Conservation (phyloP, 2,329 filamentous ascomycete genomes). For the Nigrospora osmanthi region DNA sequence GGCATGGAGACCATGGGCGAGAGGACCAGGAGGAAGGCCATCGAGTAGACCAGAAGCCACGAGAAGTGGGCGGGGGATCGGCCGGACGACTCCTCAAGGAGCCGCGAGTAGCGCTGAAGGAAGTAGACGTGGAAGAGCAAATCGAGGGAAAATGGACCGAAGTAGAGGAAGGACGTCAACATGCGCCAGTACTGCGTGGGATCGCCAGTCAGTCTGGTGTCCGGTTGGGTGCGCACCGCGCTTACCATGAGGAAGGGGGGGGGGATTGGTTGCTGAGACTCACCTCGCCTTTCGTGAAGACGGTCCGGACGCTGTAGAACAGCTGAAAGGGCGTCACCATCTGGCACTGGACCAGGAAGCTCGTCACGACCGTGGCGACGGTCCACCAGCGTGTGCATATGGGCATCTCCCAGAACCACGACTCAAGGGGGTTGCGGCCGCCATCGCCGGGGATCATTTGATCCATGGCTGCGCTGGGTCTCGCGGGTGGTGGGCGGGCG, state of each 20-base stretch:
- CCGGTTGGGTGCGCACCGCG: no score
- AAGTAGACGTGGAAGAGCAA: constrained; percentile 98
- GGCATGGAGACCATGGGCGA: constrained; percentile 86
- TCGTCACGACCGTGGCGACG: constrained; percentile 80
- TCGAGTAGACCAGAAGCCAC: constrained; percentile 86
- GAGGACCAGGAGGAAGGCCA: constrained; percentile 67
- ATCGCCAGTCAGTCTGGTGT: background rate
- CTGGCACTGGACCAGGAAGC: constrained; percentile 85
- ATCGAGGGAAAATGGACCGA: constrained; percentile 88
- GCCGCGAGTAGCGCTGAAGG: constrained; percentile 88
- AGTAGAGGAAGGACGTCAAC: constrained; percentile 95
- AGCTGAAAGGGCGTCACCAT: constrained; percentile 90
- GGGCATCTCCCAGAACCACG: constrained; percentile 99
- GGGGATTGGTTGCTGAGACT: constrained; percentile 12
- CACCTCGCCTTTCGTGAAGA: constrained; percentile 89
- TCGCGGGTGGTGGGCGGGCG: no score
- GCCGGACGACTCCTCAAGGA: constrained; percentile 91
- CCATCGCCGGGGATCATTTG: constrained; percentile 48
- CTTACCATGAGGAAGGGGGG: no score
- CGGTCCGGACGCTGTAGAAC: constrained; percentile 91
- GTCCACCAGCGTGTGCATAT: constrained; percentile 97
- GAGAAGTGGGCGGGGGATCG: constrained; percentile 88
- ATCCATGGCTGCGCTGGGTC: constrained; percentile 34
- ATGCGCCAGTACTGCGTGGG: constrained; percentile 80
- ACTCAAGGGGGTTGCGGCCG: constrained; percentile 72